phyloP scores from a whole-genome alignment of 1,284 basidiomycete genomes.

The Afroboletus lepidellus region DNA sequence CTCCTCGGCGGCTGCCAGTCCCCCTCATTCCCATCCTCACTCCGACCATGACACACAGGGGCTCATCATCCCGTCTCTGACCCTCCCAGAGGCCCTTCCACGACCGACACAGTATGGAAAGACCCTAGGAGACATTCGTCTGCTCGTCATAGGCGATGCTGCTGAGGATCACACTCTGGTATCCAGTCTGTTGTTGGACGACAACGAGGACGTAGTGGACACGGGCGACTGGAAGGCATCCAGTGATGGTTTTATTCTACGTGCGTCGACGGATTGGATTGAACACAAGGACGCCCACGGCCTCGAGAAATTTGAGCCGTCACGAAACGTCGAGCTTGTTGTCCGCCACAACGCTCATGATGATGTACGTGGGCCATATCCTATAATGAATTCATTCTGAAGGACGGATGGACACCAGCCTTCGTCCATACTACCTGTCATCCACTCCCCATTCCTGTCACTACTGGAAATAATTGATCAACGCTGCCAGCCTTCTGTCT shows the following conservation, averaged over 20 bases:
- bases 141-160: slow-evolving; percentile 52
- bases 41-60: slow-evolving; percentile 47
- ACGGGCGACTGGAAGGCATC: slow-evolving; percentile 53
- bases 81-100: slow-evolving; percentile 55
- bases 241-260: slow-evolving; percentile 40
- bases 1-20: slow-evolving; percentile 64
- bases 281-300: slow-evolving; percentile 63
- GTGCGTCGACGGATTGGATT: slow-evolving; percentile 67
- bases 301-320: slow-evolving; percentile 60
- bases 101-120: slow-evolving; percentile 63
- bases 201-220: slow-evolving; percentile 65
- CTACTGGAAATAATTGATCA: slow-evolving; percentile 51
- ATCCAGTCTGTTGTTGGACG: slow-evolving; percentile 48
- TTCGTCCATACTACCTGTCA: slow-evolving; percentile 39
- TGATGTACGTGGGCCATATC: slow-evolving; percentile 20
- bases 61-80: slow-evolving; percentile 69
- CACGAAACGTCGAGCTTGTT: slow-evolving; percentile 59
- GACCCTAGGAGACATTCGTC: slow-evolving; percentile 56
- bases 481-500: slow-evolving; percentile 45
- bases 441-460: slow-evolving; percentile 57
- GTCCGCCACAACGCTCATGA: slow-evolving; percentile 27
- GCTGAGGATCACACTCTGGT: slow-evolving; percentile 31
- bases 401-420: slow-evolving; percentile 12
- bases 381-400: slow-evolving; percentile 8
- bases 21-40: slow-evolving; percentile 42